phyloP scores from a whole-genome alignment of 2,329 filamentous ascomycete species.

The Torrubiella hemipterigena region DNA sequence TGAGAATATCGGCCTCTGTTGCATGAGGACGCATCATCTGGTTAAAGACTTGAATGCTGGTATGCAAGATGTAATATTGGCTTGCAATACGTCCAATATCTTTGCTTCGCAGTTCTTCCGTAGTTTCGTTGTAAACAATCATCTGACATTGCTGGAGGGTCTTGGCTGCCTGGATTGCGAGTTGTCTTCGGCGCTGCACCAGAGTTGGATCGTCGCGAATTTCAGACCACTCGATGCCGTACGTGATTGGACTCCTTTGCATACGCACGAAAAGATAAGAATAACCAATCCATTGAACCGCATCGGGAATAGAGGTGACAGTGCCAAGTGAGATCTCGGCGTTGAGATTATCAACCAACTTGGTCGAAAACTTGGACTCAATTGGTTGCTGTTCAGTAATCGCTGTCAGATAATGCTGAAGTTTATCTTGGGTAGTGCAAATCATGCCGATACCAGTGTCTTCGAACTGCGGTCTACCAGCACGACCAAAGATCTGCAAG shows the following conservation, averaged over 20 bases:
- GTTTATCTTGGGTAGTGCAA: slow-evolving; percentile 87
- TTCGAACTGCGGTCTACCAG: slow-evolving; percentile 93
- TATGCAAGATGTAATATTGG: slow-evolving; percentile 91
- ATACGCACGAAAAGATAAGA: slow-evolving; percentile 96
- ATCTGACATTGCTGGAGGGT: slow-evolving; percentile 90
- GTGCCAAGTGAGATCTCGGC: slow-evolving; percentile 90
- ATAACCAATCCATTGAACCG: slow-evolving; percentile 94
- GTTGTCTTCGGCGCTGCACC: slow-evolving; percentile 70
- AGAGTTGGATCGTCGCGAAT: slow-evolving; percentile 78
- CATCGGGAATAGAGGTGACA: slow-evolving; percentile 86
- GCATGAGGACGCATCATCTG: slow-evolving; percentile 78
- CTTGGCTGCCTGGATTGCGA: slow-evolving; percentile 79
- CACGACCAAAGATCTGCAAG: slow-evolving; percentile 95
- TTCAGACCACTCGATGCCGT: slow-evolving; percentile 92
- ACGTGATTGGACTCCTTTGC: slow-evolving; percentile 80
- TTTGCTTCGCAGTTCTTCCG: slow-evolving; percentile 85
- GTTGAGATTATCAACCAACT: slow-evolving; percentile 92
- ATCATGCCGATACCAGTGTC: slow-evolving; percentile 98
- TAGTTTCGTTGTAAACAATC: slow-evolving; percentile 96
- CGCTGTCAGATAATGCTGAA: slow-evolving; percentile 81
- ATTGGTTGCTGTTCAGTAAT: slow-evolving; percentile 95
- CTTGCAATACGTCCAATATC: slow-evolving; percentile 94
- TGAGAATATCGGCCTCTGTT: slow-evolving; percentile 82
- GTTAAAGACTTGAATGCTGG: slow-evolving; percentile 93
- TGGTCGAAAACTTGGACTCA: slow-evolving; percentile 89